These are phyloP conservation scores for Claviceps sorghi DNA, from an alignment of 2,329 filamentous ascomycete species.

Conservation along the genomic window DNA sequence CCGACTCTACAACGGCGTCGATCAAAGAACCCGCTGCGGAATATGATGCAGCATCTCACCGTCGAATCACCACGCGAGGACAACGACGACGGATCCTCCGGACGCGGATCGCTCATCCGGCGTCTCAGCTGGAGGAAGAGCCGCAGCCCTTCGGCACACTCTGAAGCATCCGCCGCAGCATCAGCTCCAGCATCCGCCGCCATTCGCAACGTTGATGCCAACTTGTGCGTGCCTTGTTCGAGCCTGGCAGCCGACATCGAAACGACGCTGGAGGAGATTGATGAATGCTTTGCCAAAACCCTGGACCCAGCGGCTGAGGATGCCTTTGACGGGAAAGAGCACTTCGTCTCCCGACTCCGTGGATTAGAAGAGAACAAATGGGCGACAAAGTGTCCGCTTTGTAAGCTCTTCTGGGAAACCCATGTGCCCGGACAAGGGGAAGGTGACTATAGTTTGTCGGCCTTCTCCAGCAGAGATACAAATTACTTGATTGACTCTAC, in stretches of 20 bases:
- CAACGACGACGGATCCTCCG: constrained; percentile 14
- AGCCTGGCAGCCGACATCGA: constrained; percentile 21
- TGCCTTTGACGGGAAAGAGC: constrained; percentile 19
- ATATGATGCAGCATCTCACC: constrained; percentile 24
- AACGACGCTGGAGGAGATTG: constrained; percentile 18
- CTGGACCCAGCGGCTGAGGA: constrained; percentile 16
- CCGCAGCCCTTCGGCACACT: constrained; percentile 21
- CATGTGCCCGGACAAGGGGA: constrained; percentile 18
- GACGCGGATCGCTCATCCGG: constrained; percentile 20
- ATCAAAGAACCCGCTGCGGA: constrained; percentile 21
- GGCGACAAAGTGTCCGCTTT: constrained; percentile 20
- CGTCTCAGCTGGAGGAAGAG: constrained; percentile 22
- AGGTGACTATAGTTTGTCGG: constrained; percentile 18
- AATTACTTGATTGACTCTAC: constrained; percentile 20
- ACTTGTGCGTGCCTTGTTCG: constrained; percentile 17
- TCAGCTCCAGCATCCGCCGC: constrained; percentile 8
- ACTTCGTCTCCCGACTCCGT: constrained; percentile 14
- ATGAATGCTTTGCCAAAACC: constrained; percentile 15
- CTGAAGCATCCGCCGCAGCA: constrained; percentile 11
- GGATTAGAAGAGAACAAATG: constrained; percentile 19
- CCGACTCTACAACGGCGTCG: constrained; percentile 17
- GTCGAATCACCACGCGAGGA: constrained; percentile 17
- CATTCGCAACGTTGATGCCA: constrained; percentile 16
- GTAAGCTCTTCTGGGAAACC: constrained; percentile 20
- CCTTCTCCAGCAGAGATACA: constrained; percentile 20